Base-by-base conservation (phyloP, 306 rosid genomes). In the Fragaria vesca region DNA sequence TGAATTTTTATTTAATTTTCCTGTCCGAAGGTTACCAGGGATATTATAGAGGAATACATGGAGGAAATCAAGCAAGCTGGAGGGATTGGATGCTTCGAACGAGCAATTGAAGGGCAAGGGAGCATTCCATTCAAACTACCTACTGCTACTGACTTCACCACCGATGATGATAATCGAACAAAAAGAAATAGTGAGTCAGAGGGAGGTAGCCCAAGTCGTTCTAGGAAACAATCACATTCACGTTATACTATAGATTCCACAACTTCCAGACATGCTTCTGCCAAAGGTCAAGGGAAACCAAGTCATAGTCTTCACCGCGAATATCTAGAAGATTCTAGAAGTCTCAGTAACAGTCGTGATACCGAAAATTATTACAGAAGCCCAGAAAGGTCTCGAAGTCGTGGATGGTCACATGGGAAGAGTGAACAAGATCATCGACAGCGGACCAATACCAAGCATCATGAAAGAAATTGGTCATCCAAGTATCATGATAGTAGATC, bases 1-100 rank as follows among this genome's bases (percentile, higher is more conserved):
- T 69, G 72, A 48, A 28, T 26, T 47, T 66, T 48, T 54, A 6
- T 73, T 57, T 43, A 38, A 75, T 81, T 74, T 76, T 47, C 32
- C 54, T 70, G 74, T 69, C 70, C 61, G 66, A 87, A 95, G 99
- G 96, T 89, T 58, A 91, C 81, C 81, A 89, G 97, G 83, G 93
- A 88, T 81, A 71, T 93, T 66, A 86, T 95, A 85, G 97, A 85
- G 84, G 97, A 89, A 68, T 89, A 74, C 84, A 95, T 86, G 97
- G 99, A 86, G 81, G 96, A 93, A 83, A 92, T 91, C 79, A 88
- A 84, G 77, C 80, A 83, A 76, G 97, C 89, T 55, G 91, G 90
- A 67, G 97, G 91, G 47, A 83, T 89, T 57, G 93, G 89, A 72
- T 83, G 86, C 83, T 88, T 90, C 61, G 86, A 82, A 80, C 87